A percentile compares a stretch with the other conserved stretches of the same genome.
Conservation (phyloP, 2,329 filamentous ascomycete genomes). For the Pseudocercospora fijiensis region DNA sequence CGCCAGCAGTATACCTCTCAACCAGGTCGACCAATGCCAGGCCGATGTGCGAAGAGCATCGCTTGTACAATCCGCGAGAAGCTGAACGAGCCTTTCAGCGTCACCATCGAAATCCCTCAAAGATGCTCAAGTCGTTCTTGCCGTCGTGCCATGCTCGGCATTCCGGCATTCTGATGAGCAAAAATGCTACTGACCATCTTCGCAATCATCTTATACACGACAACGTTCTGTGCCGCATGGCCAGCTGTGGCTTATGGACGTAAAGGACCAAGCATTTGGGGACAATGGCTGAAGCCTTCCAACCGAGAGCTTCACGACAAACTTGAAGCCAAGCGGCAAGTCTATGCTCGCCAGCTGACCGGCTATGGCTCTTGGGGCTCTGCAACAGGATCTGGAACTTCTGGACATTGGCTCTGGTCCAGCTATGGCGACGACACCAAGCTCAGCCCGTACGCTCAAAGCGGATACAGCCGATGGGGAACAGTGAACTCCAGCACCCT, state of each 20-base stretch:
- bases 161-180: background rate
- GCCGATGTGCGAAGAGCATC: background rate
- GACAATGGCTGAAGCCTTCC: background rate
- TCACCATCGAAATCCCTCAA: background rate
- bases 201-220: background rate
- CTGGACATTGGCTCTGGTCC: background rate
- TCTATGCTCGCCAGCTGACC: background rate
- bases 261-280: background rate
- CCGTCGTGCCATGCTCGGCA: background rate
- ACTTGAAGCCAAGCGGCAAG: background rate
- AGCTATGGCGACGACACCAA: slow-evolving; percentile 1
- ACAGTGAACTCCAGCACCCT: background rate
- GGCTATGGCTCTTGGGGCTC: background rate
- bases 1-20: background rate
- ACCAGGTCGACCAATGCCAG: background rate
- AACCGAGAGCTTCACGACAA: background rate
- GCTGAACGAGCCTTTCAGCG: background rate
- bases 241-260: background rate
- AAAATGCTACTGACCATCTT: background rate
- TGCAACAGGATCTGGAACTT: background rate
- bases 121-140: background rate
- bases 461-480: background rate
- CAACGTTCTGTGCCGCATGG: background rate
- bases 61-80: background rate
- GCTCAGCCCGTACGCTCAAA: background rate